Evolutionary conservation across 2,329 filamentous ascomycete genomes (phyloP), one percentile per base, ranked within the genome.

Genomic region (Diaporthe ampelina): DNA sequence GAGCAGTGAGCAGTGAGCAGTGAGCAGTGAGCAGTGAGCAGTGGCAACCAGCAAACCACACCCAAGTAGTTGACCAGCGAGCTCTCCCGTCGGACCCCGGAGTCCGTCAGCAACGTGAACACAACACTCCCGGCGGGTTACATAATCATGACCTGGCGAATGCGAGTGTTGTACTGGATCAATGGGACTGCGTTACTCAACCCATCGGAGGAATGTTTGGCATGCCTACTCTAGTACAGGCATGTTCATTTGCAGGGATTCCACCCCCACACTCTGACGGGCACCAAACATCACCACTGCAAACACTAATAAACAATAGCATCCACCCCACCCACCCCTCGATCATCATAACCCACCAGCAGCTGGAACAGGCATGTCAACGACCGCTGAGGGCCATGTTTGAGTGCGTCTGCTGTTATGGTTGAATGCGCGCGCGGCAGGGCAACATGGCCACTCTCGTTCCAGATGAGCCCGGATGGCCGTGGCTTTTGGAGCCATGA

Each of bases 401-500:
- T 26, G 17, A 48, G 59, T 10, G 37, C 6, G 35, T 21, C 7
- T 45, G 67, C 17, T 17, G 52, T 43, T 11, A 70, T 70, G 68
- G 52, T 6, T 8, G 54, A 37, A 29, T 58, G 32, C 21, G 40
- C 19, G 35, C 15, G 29, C 24, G 65, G 35, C 48, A 43, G 63
- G 37, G 37, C 70, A 32, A 74, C 73, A 75, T 80, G 79, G 79
- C 78, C 79, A 17, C 67, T 77, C 32, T 29, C 72, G 6, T 80
- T 77, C 50, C 72, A 73, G 4, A n/a, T 78, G 58, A 72, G 21
- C 35, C 4, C 63, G 50, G n/a, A 29, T 13, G 40, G 35, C 15
- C 35, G 68, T n/a, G 71, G 32, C 17, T 94, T 87, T 80, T 96
- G 93, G 93, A 90, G 88, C 3, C 90, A 95, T 80, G 85, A 79